A percentile compares a stretch with the other conserved stretches of the same genome.
Conservation (phyloP, 192 early-diverging fungal species). For the Dissophora globulifera region DNA sequence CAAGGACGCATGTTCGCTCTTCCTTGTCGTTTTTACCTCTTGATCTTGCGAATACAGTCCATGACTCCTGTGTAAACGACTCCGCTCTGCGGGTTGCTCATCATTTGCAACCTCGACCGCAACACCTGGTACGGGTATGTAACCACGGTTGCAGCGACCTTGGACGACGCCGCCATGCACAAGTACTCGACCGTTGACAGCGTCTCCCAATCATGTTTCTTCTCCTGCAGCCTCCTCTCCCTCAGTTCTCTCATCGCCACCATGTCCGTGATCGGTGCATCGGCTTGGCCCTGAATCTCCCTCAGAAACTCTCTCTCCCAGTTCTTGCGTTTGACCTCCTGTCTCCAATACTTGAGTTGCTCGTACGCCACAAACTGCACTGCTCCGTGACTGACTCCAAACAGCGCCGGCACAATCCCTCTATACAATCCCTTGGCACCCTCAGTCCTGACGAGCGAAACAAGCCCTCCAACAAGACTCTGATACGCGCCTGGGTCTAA, state of each 20-base stretch:
- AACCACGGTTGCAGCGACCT: slow-evolving; percentile 83
- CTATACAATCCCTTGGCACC: slow-evolving; percentile 81
- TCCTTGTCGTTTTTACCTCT: slow-evolving; percentile 45
- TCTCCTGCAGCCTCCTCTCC: slow-evolving; percentile 31
- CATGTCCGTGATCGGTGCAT: slow-evolving; percentile 24
- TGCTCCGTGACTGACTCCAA: slow-evolving; percentile 96
- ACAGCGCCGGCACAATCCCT: slow-evolving; percentile 86
- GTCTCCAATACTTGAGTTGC: slow-evolving; percentile 86
- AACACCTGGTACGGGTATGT: slow-evolving; percentile 97
- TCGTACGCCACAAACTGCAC: slow-evolving; percentile 99
- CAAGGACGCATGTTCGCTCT: background rate
- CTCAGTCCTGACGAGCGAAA: slow-evolving; percentile 68
- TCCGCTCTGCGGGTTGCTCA: slow-evolving; percentile 55
- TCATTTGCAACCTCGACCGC: slow-evolving; percentile 84
- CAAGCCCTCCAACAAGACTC: slow-evolving; percentile 72
- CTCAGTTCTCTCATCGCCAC: slow-evolving; percentile 37
- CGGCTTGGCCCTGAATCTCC: slow-evolving; percentile 26
- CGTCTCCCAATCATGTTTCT: slow-evolving; percentile 49
- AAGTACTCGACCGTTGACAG: slow-evolving; percentile 78
- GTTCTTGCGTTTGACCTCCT: slow-evolving; percentile 43
- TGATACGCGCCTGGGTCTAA: slow-evolving; percentile 69
- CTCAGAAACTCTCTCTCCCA: slow-evolving; percentile 51
- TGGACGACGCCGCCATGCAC: slow-evolving; percentile 86
- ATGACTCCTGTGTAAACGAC: slow-evolving; percentile 77
- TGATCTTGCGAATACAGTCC: slow-evolving; percentile 77